These are phyloP conservation scores for Penicillium soppii DNA, from an alignment of 495 filamentous ascomycete species.

Conservation along the genomic window DNA sequence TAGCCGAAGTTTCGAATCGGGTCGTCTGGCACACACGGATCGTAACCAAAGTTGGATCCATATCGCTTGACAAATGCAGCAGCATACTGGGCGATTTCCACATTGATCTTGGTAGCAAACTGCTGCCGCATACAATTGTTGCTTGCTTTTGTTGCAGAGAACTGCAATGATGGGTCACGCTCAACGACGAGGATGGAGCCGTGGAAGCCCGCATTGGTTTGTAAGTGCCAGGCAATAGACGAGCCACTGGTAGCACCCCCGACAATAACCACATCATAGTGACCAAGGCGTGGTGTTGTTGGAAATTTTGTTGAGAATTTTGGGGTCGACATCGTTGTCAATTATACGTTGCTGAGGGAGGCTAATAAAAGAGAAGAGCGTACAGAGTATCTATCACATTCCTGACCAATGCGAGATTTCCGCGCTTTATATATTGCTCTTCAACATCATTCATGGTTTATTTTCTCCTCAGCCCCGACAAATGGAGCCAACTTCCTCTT, in stretches of 20 bases:
- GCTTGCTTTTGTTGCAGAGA: background rate
- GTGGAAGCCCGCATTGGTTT: background rate
- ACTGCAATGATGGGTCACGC: background rate
- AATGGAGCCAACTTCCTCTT: too few relatives aligned
- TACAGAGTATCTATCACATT: too few relatives aligned
- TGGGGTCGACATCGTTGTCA: background rate
- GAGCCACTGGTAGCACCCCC: background rate
- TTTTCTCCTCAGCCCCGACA: too few relatives aligned
- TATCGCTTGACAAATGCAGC: background rate
- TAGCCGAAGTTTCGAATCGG: background rate
- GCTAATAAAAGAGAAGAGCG: too few relatives aligned
- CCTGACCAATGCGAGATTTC: too few relatives aligned
- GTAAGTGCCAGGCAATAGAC: background rate
- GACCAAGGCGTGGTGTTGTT: too few relatives aligned
- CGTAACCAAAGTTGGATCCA: background rate
- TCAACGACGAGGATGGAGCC: background rate
- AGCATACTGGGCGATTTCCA: background rate
- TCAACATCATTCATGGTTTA: too few relatives aligned
- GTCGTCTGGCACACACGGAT: background rate
- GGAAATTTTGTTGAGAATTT: too few relatives aligned
- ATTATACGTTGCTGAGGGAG: background rate
- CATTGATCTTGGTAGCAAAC: background rate
- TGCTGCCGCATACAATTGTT: background rate
- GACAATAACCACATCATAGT: background rate
- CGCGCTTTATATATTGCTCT: too few relatives aligned